Percentiles rank a stretch among this genome's conserved stretches.
These are phyloP conservation scores for Silene coronaria DNA, from an alignment of 179 eudicot species.

Conservation along the genomic window DNA sequence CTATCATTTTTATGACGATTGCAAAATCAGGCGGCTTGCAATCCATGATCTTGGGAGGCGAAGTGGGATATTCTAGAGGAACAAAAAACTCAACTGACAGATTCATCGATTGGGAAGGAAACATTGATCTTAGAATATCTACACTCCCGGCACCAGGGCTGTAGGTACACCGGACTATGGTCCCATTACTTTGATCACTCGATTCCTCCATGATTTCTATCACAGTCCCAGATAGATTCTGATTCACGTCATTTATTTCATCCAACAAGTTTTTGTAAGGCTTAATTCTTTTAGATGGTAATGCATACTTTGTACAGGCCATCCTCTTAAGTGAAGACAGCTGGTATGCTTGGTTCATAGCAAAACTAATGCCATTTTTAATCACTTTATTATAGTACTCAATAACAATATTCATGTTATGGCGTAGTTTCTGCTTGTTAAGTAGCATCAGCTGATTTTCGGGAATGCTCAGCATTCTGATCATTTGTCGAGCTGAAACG, in stretches of 20 bases:
- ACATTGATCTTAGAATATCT: background rate
- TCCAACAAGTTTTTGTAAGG: slow-evolving; percentile 1
- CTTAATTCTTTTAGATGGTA: background rate
- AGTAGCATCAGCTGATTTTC: slow-evolving; percentile 2
- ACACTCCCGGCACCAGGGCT: background rate
- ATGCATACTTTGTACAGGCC: background rate
- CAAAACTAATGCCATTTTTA: background rate
- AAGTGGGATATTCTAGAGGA: slow-evolving; percentile 19
- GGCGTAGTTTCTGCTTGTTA: background rate
- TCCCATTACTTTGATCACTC: slow-evolving; percentile 4
- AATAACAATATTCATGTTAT: background rate
- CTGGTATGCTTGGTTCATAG: background rate
- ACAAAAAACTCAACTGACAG: slow-evolving; percentile 19
- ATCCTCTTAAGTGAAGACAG: background rate
- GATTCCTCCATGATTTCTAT: slow-evolving; percentile 11
- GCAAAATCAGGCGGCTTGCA: background rate
- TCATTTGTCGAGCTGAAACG: background rate
- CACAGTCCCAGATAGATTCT: slow-evolving; percentile 12
- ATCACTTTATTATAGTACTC: background rate
- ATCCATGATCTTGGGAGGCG: slow-evolving; percentile 18
- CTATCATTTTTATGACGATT: background rate
- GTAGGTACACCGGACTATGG: slow-evolving; percentile 20
- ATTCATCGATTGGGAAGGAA: slow-evolving; percentile 11
- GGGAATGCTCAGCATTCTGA: background rate
- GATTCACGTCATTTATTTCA: slow-evolving; percentile 17